Evolutionary conservation across 1,139 yeast genomes (phyloP), one percentile per base, ranked within the genome.

Genomic region (Kluyveromyces marxianus): DNA sequence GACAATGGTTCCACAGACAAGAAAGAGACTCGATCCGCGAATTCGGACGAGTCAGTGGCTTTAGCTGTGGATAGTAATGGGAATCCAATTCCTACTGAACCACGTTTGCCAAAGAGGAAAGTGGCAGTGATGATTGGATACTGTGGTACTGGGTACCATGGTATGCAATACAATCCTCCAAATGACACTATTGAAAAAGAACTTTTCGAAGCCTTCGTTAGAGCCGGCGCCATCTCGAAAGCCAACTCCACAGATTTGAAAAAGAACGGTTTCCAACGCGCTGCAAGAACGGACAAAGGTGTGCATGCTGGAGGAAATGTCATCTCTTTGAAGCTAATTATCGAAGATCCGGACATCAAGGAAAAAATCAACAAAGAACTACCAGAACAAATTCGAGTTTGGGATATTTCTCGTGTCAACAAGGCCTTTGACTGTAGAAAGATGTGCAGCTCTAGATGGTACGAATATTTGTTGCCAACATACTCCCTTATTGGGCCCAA

Each of bases 241-340:
- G 95, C 87, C 59, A 92, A 92, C 66, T 80, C 96, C 3, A 83
- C 81, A 51, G 98, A 92, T 63, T 79, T 94, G 55, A 89, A 87
- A 63, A 92, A 92, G 62, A 81, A 83, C 47, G 90, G 94, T 0
- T 86, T 94, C 59, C 84, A 87, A 86, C 77, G 99, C 58, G 96
- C 97, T 40, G 98, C 98, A 3, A 76, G 98, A 66, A 92, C 99
- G 4, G 99, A 92, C 65, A 94, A 92, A 67, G 99, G 98, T 51
- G 99, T 92, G 14, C 99, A 92, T 67, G 98, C 99, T 27, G 97
- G 97, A 4, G 97, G 98, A 28, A 66, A 92, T 62, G 89, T 92
- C 30, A 79, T 94, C 39, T 85, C 96, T 6, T 72, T 88, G 58
- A 92, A 92, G 63, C 70, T 92, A 71, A 89, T 90, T 57, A 77